These are phyloP conservation scores for Schizosaccharomyces lindneri DNA, from an alignment of 805 yeast species.

Conservation along the genomic window DNA sequence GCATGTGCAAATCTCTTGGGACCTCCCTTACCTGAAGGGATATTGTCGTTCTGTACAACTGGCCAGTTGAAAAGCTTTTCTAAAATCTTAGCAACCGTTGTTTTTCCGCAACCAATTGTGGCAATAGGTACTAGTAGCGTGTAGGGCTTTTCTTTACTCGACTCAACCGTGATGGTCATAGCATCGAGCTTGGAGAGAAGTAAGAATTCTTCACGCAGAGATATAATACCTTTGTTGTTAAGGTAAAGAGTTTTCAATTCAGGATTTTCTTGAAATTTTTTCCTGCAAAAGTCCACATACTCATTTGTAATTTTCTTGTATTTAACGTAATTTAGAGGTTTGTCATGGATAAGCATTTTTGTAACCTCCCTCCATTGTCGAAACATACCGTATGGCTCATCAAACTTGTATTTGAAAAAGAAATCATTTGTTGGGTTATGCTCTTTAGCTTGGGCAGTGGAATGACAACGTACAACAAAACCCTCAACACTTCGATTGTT, in stretches of 20 bases:
- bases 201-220: constrained; percentile 42
- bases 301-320: constrained; percentile 38
- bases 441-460: background rate
- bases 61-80: constrained; percentile 37
- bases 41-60: constrained; percentile 61
- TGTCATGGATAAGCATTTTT: constrained; percentile 23
- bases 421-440: constrained; percentile 19
- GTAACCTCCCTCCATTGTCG: constrained; percentile 80
- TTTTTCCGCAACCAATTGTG: constrained; percentile 86
- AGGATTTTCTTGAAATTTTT: constrained; percentile 27
- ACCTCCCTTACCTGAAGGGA: constrained; percentile 16
- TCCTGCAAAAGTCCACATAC: constrained; percentile 43
- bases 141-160: constrained; percentile 14
- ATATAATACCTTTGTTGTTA: constrained; percentile 47
- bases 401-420: constrained; percentile 83
- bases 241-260: constrained; percentile 22
- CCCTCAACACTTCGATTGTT: constrained; percentile 66
- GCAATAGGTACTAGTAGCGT: constrained; percentile 61
- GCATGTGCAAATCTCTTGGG: constrained; percentile 8
- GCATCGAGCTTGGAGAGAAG: constrained; percentile 24
- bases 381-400: constrained; percentile 79
- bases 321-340: constrained; percentile 17
- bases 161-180: constrained; percentile 20
- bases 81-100: constrained; percentile 49
- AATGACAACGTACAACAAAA: constrained; percentile 56